These are phyloP conservation scores for Wickerhamiella kurtzmanii DNA, from an alignment of 805 yeast species.

Conservation along the genomic window DNA sequence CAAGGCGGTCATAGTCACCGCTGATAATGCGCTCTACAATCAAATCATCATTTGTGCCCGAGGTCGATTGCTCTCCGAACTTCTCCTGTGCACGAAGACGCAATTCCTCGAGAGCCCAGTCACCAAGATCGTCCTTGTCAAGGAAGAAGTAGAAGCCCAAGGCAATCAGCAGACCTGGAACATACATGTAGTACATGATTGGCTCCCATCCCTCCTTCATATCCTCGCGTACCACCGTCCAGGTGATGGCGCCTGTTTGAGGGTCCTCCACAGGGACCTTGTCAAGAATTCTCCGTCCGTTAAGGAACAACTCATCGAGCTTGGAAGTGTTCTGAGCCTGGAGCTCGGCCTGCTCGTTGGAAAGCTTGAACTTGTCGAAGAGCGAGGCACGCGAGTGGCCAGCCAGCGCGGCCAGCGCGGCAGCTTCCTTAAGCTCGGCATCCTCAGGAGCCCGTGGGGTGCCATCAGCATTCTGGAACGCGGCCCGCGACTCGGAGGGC, in stretches of 20 bases:
- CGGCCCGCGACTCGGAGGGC: conserved; percentile 44
- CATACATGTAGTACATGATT: conserved; percentile 54
- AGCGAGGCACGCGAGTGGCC: conserved; percentile 42
- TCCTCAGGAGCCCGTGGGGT: conserved; percentile 57
- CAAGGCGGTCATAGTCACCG: conserved; percentile 63
- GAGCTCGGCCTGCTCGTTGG: conserved; percentile 40
- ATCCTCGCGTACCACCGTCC: conserved; percentile 64
- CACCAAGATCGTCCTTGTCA: conserved; percentile 39
- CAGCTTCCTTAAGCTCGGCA: conserved; percentile 54
- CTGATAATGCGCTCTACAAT: conserved; percentile 68
- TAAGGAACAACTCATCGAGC: conserved; percentile 38
- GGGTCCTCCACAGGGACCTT: conserved; percentile 75
- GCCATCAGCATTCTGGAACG: conserved; percentile 67
- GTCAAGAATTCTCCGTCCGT: conserved; percentile 57
- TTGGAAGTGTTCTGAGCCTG: conserved; percentile 49
- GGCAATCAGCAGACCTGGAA: conserved; percentile 54
- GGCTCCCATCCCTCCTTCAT: conserved; percentile 79
- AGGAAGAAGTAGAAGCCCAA: conserved; percentile 40
- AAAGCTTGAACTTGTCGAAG: conserved; percentile 35
- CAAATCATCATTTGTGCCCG: conserved; percentile 53
- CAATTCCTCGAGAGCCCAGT: conserved; percentile 78
- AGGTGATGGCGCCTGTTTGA: conserved; percentile 60
- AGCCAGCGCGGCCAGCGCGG: conserved; percentile 52
- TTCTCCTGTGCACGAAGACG: conserved; percentile 62
- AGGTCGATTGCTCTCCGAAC: conserved; percentile 30